Conservation (phyloP, 371 early-diverging fungal genomes). For the Coemansia sp. region DNA sequence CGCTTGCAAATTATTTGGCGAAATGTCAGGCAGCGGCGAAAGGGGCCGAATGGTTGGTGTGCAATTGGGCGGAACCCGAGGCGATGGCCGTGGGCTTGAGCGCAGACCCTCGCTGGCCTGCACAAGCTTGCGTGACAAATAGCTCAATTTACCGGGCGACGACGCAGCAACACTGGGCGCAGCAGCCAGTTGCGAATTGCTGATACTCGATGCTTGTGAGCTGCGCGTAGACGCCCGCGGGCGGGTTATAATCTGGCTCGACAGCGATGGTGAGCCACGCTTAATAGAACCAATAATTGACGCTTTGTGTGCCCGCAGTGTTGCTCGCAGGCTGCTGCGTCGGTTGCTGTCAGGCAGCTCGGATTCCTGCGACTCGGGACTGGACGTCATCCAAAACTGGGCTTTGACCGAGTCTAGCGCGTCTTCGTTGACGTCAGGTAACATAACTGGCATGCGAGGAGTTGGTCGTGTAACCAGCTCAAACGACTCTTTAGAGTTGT, state of each 20-base stretch:
- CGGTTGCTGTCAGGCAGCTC: constrained; percentile 8
- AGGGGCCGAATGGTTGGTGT: constrained; percentile 27
- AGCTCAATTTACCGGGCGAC: constrained; percentile 10
- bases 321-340: constrained; percentile 14
- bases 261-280: constrained; percentile 25
- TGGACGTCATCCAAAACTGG: constrained; percentile 47
- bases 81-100: not conserved
- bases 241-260: not conserved
- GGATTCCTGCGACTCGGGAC: constrained; percentile 39
- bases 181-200: not conserved
- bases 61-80: constrained; percentile 14
- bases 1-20: constrained; percentile 47
- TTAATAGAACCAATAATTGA: constrained; percentile 42
- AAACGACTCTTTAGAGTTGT: constrained; percentile 1
- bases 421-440: not conserved
- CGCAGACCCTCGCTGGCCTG: not conserved
- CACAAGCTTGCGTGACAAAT: not conserved
- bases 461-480: not conserved
- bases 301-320: constrained; percentile 38
- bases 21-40: constrained; percentile 40
- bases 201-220: not conserved
- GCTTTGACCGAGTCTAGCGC: constrained; percentile 18
- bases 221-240: constrained; percentile 13
- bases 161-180: not conserved
- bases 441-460: not conserved